Evolutionary conservation across 2,329 filamentous ascomycete species (phyloP).

Genomic region (Macrophomina phaseolina): DNA sequence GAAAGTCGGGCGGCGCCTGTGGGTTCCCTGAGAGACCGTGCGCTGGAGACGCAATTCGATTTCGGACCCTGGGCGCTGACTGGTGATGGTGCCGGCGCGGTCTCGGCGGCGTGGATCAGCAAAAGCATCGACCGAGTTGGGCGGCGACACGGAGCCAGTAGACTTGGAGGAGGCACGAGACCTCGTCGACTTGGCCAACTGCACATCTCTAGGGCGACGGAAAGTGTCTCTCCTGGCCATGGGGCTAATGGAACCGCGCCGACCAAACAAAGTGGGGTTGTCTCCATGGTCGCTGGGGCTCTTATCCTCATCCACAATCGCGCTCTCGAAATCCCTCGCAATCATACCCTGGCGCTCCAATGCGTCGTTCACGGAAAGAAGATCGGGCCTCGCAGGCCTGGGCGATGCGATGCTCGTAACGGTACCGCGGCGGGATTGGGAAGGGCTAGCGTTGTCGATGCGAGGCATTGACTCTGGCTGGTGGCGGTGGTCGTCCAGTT

Average conservation of each 20-base stretch:
- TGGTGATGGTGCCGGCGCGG: constrained; percentile 71
- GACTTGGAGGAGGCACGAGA: constrained; percentile 58
- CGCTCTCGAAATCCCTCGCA: constrained; percentile 77
- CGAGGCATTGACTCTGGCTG: constrained; percentile 67
- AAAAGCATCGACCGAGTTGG: constrained; percentile 97
- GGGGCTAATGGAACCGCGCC: constrained; percentile 55
- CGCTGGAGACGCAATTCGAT: constrained; percentile 68
- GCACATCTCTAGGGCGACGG: constrained; percentile 46
- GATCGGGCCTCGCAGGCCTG: constrained; percentile 7
- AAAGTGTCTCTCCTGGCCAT: constrained; percentile 50
- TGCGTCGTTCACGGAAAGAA: constrained; percentile 47
- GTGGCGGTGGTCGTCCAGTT: constrained; percentile 86
- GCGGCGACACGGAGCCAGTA: constrained; percentile 79
- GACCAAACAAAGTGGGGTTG: constrained; percentile 50
- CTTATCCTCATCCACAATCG: constrained; percentile 76
- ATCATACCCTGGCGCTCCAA: constrained; percentile 51
- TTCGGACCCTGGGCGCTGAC: constrained; percentile 57
- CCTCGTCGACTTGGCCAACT: constrained; percentile 38
- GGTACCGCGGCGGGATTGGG: constrained; percentile 68
- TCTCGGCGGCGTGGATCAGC: constrained; percentile 87
- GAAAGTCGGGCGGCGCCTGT: constrained; percentile 64
- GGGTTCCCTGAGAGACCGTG: constrained; percentile 72
- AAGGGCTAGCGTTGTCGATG: constrained; percentile 47
- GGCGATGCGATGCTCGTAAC: constrained; percentile 66
- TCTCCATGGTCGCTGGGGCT: constrained; percentile 36